Percentiles rank a stretch among this genome's conserved stretches.
These are phyloP conservation scores for Prillingera fragicola DNA, from an alignment of 1,284 basidiomycete species.

Conservation along the genomic window DNA sequence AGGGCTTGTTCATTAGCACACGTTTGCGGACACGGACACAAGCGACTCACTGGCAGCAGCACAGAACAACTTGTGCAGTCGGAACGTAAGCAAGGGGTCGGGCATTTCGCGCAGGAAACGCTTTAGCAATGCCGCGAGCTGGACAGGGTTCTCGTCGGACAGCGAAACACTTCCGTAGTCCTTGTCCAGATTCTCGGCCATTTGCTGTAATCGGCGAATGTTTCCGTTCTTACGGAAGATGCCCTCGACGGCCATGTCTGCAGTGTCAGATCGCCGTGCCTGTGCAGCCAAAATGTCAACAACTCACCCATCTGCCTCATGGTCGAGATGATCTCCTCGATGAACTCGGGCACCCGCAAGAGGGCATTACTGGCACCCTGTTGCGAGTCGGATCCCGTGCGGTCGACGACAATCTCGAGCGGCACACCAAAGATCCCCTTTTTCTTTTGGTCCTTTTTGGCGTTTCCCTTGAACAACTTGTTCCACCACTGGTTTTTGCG, in stretches of 20 bases:
- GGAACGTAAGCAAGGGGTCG: conserved; percentile 92
- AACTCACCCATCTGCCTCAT: conserved; percentile 97
- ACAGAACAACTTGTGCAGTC: conserved; percentile 82
- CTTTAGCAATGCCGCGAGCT: conserved; percentile 92
- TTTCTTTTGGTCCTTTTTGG: conserved; percentile 80
- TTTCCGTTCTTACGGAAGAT: conserved; percentile 99
- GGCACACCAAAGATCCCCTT: conserved; percentile 92
- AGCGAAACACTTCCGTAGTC: conserved; percentile 86
- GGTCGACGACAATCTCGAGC: conserved; percentile 88
- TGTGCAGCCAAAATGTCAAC: background rate
- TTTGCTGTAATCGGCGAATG: conserved; percentile 83
- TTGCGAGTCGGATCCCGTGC: conserved; percentile 83
- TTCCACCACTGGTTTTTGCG: conserved; percentile 97
- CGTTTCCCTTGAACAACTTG: conserved; percentile 85
- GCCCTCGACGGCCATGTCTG: conserved; percentile 97
- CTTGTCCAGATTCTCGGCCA: conserved; percentile 87
- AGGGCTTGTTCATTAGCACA: conserved; percentile 54
- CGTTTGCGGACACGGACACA: background rate
- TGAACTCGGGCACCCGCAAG: conserved; percentile 88
- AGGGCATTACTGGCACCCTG: conserved; percentile 76
- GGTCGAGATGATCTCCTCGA: conserved; percentile 94
- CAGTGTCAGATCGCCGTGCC: background rate
- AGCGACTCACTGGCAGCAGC: conserved; percentile 70
- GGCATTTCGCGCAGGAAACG: conserved; percentile 95
- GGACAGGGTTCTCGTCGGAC: conserved; percentile 91